Base-by-base conservation (phyloP, 78 protist genomes). In the Planoprotostelium fungivorum region DNA sequence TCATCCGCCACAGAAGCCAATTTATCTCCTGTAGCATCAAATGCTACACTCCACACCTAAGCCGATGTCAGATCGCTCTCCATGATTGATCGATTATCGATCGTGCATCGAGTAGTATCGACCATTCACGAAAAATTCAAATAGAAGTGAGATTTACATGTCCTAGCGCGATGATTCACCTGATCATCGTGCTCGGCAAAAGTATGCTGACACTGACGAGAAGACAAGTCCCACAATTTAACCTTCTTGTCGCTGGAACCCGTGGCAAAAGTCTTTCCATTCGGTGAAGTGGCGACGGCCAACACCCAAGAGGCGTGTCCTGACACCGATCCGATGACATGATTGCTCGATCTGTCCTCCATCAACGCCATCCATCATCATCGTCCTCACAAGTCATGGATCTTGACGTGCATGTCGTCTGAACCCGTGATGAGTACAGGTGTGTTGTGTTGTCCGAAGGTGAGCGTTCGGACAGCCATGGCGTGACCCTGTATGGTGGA, bases 301-400 rank as follows among this genome's bases (percentile, higher is more conserved):
- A 92, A 63, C 35, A 92, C 87, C 73, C 87, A 89, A 29, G 91
- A 89, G 29, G 91, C 86, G 85, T 92, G 94, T 38, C 94, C 94
- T 36, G 38, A 35, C n/a, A 92, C 84, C 36, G 94, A 85, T 0
- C 91, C 91, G 5, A 92, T 85, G n/a, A 38, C 73, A 84, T 89
- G 87, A 16, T 34, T 89, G 1, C 84, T n/a, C 73, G 73, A 25
- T 51, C 73, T 51, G 73, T 51, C 16, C 73, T 51, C 5, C 5
- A 51, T 51, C 73, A 51, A 51, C 31, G 16, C 16, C 31, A 51
- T 51, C 31, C 73, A 51, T 51, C 31, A 51, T n/a, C n/a, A 51
- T 16, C 73, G 16, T 25, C 5, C 73, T 51, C 73, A 51, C 73
- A 89, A 87, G 36, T 92, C 94, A 37, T 88, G 89, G 25, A 92